Base-by-base conservation (phyloP, 2,329 filamentous ascomycete genomes). In the Trematosphaeria pertusa region DNA sequence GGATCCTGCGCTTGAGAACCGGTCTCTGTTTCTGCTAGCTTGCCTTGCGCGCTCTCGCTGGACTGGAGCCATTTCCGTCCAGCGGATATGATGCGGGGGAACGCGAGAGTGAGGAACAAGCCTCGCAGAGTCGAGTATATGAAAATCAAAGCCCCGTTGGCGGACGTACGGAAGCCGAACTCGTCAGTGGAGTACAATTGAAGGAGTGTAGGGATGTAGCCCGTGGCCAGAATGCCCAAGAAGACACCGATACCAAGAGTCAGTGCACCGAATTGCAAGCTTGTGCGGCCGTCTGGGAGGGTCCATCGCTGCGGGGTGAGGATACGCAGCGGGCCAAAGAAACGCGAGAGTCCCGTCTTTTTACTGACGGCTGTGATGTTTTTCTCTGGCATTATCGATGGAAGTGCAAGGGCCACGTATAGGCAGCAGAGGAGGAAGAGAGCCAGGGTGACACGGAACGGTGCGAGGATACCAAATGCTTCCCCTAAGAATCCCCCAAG, bases 211-310 rank as follows among this genome's bases (percentile, higher is more conserved):
- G 84, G 82, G 0, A 86, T 85, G 45, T 87, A 89, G 1, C 84
- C 85, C 0, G 87, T 88, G 0, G 87, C 86, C 1, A 88, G 75
- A 62, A 89, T 85, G 0, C 83, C 86, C 0, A 87, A 69, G 48
- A 88, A 89, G 2, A 87, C 84, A 1, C 87, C 87, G 0, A 77
- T 70, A 15, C 84, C 86, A 3, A 89, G 78, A 1, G 88, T 80
- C 3, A 87, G 69, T 0, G 87, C 78, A 1, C 87, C 86, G 18
- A 83, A 83, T 52, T 88, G 83, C 14, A 71, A 82, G 37, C 70
- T 73, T 4, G 79, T 58, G 1, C 70, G 72, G 1, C 86, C 86
- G 38, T 78, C 75, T 0, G 60, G 57, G 0, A 83, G 68, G 0
- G 78, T 70, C 58, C 85, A 77, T 37, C 73, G 78, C 52, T 83